These are phyloP conservation scores for Spirogloea muscicola DNA, from an alignment of 139 green algal genomes.

Conservation along the genomic window DNA sequence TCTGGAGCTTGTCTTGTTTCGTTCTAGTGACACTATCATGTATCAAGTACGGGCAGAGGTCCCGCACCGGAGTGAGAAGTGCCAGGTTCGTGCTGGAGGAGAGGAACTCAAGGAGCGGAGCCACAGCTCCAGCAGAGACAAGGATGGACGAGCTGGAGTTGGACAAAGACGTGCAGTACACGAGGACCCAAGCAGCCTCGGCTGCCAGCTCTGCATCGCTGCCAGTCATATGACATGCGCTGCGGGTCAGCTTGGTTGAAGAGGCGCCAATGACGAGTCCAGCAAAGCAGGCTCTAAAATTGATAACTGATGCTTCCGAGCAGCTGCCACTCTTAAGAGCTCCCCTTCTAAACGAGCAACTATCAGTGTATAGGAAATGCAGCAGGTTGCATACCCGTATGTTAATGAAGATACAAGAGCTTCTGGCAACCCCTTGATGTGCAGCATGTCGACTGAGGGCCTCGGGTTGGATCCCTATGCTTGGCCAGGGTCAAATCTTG, in stretches of 20 bases:
- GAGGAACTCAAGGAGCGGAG: slow-evolving; percentile 13
- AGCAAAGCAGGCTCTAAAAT: no score
- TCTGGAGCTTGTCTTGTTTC: no score
- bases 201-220: slow-evolving; percentile 28
- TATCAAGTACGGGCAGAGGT: background rate
- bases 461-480: slow-evolving; percentile 14
- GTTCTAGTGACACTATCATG: no score
- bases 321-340: no score
- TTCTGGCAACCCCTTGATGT: slow-evolving; percentile 1
- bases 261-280: no score
- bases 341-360: no score
- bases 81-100: background rate
- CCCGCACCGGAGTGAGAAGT: slow-evolving; percentile 13
- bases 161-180: slow-evolving; percentile 31
- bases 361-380: no score
- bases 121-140: slow-evolving; percentile 1
- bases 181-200: slow-evolving; percentile 40
- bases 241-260: no score
- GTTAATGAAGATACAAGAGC: slow-evolving; percentile 12
- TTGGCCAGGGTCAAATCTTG: no score
- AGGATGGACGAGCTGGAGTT: slow-evolving; percentile 1
- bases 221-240: background rate
- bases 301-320: no score
- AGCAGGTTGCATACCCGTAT: no score
- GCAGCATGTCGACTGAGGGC: slow-evolving; percentile 27